A percentile compares a stretch with the other conserved stretches of the same genome.
These are phyloP conservation scores for Cutaneotrichosporon sp. DNA, from an alignment of 1,284 basidiomycete species.

Conservation along the genomic window DNA sequence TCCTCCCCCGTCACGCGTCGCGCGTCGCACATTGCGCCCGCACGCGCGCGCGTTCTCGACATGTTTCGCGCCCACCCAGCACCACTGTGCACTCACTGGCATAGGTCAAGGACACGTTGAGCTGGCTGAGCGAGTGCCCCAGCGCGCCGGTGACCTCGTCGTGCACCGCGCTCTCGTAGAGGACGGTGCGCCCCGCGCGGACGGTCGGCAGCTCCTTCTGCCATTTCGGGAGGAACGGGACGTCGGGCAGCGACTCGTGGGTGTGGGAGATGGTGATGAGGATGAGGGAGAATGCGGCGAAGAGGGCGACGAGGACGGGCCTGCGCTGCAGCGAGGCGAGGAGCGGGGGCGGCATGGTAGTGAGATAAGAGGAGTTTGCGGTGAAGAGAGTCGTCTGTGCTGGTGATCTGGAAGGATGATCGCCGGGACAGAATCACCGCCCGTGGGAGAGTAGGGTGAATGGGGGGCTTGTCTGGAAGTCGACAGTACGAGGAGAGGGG, in stretches of 20 bases:
- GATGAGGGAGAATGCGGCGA: background rate
- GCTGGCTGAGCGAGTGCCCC: background rate
- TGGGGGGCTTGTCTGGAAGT: no score
- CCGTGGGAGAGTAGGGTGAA: no score
- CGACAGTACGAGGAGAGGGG: no score
- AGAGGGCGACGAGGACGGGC: background rate
- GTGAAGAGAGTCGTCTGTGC: no score
- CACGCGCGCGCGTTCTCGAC: background rate
- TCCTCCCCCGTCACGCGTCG: no score
- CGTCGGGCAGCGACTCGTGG: background rate
- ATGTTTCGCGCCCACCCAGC: no score
- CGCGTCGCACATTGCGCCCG: no score
- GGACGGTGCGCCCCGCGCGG: conserved; percentile 69
- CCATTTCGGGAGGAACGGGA: background rate
- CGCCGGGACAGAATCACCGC: no score
- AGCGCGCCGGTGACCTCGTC: conserved; percentile 2
- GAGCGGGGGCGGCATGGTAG: no score
- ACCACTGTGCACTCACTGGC: conserved; percentile 31
- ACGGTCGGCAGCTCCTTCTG: conserved; percentile 32
- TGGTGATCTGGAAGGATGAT: no score
- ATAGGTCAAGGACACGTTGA: conserved; percentile 13
- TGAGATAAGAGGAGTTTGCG: no score
- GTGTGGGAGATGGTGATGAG: background rate
- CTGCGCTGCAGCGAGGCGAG: background rate
- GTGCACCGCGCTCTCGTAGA: conserved; percentile 43